These are phyloP conservation scores for Epicoccum sorghinum DNA, from an alignment of 2,329 filamentous ascomycete species.

Conservation along the genomic window DNA sequence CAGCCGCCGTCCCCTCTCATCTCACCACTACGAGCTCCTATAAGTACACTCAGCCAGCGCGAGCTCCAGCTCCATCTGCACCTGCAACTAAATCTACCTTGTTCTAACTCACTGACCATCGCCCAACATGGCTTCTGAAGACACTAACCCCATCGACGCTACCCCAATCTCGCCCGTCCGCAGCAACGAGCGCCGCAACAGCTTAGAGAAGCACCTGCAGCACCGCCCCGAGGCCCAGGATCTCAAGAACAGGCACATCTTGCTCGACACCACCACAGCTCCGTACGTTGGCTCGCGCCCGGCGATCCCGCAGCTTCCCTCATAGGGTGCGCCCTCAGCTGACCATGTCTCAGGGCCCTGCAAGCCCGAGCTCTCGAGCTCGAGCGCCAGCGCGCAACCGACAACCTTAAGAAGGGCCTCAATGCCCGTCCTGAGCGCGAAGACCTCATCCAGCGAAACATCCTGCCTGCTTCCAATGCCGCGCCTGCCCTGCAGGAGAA, in stretches of 20 bases:
- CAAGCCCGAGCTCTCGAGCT: slow-evolving; percentile 68
- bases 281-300: slow-evolving; percentile 55
- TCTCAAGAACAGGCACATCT: slow-evolving; percentile 71
- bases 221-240: slow-evolving; percentile 61
- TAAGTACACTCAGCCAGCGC: slow-evolving; percentile 15
- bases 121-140: slow-evolving; percentile 37
- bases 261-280: slow-evolving; percentile 70
- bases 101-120: slow-evolving; percentile 20
- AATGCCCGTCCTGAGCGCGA: slow-evolving; percentile 70
- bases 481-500: slow-evolving; percentile 80
- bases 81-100: slow-evolving; percentile 1
- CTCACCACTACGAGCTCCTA: slow-evolving; percentile 16
- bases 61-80: slow-evolving; percentile 9
- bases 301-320: slow-evolving; percentile 6
- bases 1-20: slow-evolving; percentile 17
- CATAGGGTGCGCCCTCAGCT: neutral
- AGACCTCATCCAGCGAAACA: slow-evolving; percentile 83
- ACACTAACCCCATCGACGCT: slow-evolving; percentile 40
- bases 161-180: slow-evolving; percentile 51
- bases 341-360: slow-evolving; percentile 56
- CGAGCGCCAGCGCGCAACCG: slow-evolving; percentile 67
- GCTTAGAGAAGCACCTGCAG: slow-evolving; percentile 56
- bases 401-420: slow-evolving; percentile 69
- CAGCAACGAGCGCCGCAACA: slow-evolving; percentile 66
- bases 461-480: slow-evolving; percentile 78